Percentiles rank a stretch among this genome's conserved stretches.
Conservation (phyloP, 192 early-diverging fungal species). For the Rhizophagus sp. region DNA sequence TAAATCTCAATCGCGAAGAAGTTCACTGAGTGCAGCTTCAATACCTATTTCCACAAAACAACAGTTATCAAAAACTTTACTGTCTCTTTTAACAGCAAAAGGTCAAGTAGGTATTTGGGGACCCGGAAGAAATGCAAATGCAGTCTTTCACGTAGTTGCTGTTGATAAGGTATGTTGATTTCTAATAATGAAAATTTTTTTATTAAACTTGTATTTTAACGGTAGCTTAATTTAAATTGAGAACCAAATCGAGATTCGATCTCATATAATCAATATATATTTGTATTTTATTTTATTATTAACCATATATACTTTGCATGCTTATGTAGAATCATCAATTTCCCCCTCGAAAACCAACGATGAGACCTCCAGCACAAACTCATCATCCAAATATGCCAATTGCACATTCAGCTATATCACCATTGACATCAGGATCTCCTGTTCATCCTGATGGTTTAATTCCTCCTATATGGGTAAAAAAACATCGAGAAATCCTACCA, state of each 20-base stretch:
- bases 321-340: conserved; percentile 41
- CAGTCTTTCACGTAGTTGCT: conserved; percentile 31
- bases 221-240: not conserved
- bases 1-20: conserved; percentile 19
- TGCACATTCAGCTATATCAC: conserved; percentile 67
- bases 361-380: conserved; percentile 14
- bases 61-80: conserved; percentile 20
- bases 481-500: conserved; percentile 65
- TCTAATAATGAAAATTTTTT: not conserved
- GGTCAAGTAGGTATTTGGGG: conserved; percentile 37
- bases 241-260: not conserved
- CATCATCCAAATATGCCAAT: not conserved
- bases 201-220: not conserved
- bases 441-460: conserved; percentile 87
- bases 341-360: conserved; percentile 34
- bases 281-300: conserved; percentile 12
- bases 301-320: conserved; percentile 32
- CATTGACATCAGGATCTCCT: conserved; percentile 64
- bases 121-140: not conserved
- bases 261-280: not conserved
- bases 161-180: conserved; percentile 36
- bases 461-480: conserved; percentile 63
- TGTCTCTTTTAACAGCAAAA: conserved; percentile 36
- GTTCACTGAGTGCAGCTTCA: conserved; percentile 3
- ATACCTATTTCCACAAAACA: not conserved